phyloP scores from a whole-genome alignment of 345 rosid genomes.

The Melastoma malabathricum region DNA sequence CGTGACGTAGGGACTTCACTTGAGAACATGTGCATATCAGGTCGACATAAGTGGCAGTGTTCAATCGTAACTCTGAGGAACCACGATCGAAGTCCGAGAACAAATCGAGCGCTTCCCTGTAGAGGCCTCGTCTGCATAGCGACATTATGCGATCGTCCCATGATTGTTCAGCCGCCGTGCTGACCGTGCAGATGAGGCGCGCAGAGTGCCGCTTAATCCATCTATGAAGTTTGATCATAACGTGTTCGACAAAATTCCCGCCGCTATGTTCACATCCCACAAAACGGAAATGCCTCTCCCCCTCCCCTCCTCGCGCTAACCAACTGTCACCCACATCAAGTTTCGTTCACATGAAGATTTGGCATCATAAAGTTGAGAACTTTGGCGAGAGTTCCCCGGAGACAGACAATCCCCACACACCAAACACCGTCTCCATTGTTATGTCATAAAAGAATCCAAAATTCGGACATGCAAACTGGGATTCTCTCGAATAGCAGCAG shows the following conservation, averaged over 20 bases:
- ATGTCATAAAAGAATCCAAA: too few relatives aligned
- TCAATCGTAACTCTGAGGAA: conserved; percentile 17
- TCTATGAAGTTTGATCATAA: too few relatives aligned
- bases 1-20: conserved; percentile 28
- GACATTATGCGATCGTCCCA: conserved; percentile 27
- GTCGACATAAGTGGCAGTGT: conserved; percentile 19
- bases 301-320: too few relatives aligned
- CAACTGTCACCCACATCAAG: neutral
- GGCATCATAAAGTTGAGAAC: too few relatives aligned
- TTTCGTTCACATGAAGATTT: neutral
- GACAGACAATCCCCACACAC: neutral
- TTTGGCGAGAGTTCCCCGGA: neutral
- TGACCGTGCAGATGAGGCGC: too few relatives aligned
- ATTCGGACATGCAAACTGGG: too few relatives aligned
- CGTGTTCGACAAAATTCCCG: too few relatives aligned
- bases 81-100: conserved; percentile 19
- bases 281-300: too few relatives aligned
- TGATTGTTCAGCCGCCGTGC: conserved; percentile 14
- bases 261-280: too few relatives aligned
- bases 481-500: too few relatives aligned
- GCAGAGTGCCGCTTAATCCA: too few relatives aligned
- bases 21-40: conserved; percentile 37
- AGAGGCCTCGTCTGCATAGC: conserved; percentile 21
- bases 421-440: too few relatives aligned
- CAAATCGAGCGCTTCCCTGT: conserved; percentile 39